Evolutionary conservation across 257 asterid species (phyloP).

Genomic region (Lithospermum erythrorhizon): DNA sequence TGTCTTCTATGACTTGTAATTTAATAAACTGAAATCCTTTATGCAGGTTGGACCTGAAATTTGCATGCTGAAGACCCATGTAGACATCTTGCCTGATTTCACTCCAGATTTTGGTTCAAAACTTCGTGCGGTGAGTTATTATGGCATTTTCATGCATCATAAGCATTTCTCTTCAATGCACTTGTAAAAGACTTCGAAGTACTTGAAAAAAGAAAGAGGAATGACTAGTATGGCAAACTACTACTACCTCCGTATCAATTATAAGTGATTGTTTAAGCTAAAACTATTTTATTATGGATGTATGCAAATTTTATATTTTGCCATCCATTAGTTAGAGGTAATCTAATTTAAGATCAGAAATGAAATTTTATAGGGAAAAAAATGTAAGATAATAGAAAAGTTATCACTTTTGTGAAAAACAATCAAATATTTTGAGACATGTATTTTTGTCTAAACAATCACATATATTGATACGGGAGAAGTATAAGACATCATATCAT

Average conservation of each 20-base stretch:
- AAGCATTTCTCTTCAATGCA: neutral
- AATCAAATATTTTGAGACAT: too few species aligned
- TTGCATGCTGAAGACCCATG: slow-evolving; percentile 95
- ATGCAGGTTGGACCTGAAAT: slow-evolving; percentile 98
- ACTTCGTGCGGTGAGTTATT: slow-evolving; percentile 64
- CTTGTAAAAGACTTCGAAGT: too few species aligned
- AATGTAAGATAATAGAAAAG: too few species aligned
- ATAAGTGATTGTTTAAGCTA: too few species aligned
- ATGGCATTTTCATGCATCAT: neutral
- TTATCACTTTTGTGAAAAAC: too few species aligned
- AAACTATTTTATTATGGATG: too few species aligned
- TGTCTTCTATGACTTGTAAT: neutral
- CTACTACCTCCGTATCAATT: neutral
- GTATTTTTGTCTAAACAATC: too few species aligned
- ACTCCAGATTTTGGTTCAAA: slow-evolving; percentile 81
- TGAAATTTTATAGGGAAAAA: too few species aligned
- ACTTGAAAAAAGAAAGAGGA: neutral
- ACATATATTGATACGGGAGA: too few species aligned
- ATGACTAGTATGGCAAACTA: neutral
- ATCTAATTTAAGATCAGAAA: too few species aligned
- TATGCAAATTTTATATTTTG: too few species aligned
- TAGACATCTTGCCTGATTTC: slow-evolving; percentile 92
- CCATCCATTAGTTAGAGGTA: too few species aligned
- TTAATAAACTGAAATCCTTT: neutral
- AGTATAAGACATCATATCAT: neutral